phyloP scores from a whole-genome alignment of 2,329 filamentous ascomycete species.

The Paracamarosporium sp. region DNA sequence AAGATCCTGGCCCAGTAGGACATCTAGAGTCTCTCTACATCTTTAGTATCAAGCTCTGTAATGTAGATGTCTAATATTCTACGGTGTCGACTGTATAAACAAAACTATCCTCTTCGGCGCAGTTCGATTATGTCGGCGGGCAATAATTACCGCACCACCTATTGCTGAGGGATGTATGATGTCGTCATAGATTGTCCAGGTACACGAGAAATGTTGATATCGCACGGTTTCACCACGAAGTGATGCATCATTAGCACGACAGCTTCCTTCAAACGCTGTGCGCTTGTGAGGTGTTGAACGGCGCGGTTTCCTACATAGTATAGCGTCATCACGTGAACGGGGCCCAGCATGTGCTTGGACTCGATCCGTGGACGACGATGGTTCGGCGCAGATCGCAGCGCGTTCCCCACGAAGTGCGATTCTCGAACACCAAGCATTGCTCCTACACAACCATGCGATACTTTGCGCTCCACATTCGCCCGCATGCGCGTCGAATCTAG shows the following conservation, averaged over 20 bases:
- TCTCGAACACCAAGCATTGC: neutral
- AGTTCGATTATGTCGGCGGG: too few relatives aligned
- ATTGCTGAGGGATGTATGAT: too few relatives aligned
- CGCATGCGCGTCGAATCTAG: neutral
- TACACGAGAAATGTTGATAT: neutral
- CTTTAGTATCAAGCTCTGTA: too few relatives aligned
- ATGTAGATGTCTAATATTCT: too few relatives aligned
- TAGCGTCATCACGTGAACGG: too few relatives aligned
- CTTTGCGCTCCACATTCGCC: neutral
- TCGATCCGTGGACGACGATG: neutral
- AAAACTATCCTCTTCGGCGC: too few relatives aligned
- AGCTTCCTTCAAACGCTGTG: neutral
- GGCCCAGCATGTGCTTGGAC: neutral
- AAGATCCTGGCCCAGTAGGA: too few relatives aligned
- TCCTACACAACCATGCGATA: neutral
- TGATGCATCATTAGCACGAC: neutral
- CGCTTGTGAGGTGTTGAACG: neutral
- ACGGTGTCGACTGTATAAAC: too few relatives aligned
- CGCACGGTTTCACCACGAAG: neutral
- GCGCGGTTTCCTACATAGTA: too few relatives aligned
- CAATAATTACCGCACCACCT: too few relatives aligned
- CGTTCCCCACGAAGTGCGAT: neutral
- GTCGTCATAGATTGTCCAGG: neutral
- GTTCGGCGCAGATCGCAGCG: neutral
- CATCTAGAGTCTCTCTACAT: too few relatives aligned